These are phyloP conservation scores for Kodamaea sp. DNA, from an alignment of 1,139 yeast species.

Conservation along the genomic window DNA sequence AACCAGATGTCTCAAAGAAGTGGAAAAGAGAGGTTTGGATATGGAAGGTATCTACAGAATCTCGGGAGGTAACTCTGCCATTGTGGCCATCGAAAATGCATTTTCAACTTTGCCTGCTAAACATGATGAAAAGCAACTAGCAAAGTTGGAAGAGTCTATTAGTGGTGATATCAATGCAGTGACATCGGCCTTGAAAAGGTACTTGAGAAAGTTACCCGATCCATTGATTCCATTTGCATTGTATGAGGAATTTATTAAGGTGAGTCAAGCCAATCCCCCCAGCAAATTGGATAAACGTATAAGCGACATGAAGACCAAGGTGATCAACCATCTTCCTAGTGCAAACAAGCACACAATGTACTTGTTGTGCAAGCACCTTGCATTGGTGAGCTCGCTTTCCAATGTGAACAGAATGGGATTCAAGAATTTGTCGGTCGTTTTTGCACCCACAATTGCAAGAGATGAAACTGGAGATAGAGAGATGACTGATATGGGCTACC, in stretches of 20 bases:
- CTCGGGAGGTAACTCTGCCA: conserved; percentile 83
- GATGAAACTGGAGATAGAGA: conserved; percentile 83
- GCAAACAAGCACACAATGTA: conserved; percentile 66
- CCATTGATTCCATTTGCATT: conserved; percentile 75
- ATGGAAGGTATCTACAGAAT: conserved; percentile 89
- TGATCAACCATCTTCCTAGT: conserved; percentile 52
- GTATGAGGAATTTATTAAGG: conserved; percentile 65
- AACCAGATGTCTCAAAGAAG: conserved; percentile 71
- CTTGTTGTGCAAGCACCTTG: conserved; percentile 63
- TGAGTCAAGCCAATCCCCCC: conserved; percentile 37
- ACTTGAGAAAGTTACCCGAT: conserved; percentile 79
- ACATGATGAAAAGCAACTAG: conserved; percentile 40
- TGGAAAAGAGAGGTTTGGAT: conserved; percentile 71
- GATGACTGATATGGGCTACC: conserved; percentile 78
- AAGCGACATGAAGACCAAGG: conserved; percentile 26
- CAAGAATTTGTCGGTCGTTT: conserved; percentile 84
- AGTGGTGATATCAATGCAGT: conserved; percentile 82
- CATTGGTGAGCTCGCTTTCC: conserved; percentile 50
- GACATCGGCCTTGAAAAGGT: conserved; percentile 83
- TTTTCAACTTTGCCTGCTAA: conserved; percentile 35
- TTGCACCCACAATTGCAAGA: conserved; percentile 91
- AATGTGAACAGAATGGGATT: conserved; percentile 71
- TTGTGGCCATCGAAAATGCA: conserved; percentile 55
- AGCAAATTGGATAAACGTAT: conserved; percentile 31
- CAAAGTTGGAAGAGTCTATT: conserved; percentile 45